A percentile compares a stretch with the other conserved stretches of the same genome.
These are phyloP conservation scores for Dendrobium catenatum DNA, from an alignment of 106 monocot genomes.

Conservation along the genomic window DNA sequence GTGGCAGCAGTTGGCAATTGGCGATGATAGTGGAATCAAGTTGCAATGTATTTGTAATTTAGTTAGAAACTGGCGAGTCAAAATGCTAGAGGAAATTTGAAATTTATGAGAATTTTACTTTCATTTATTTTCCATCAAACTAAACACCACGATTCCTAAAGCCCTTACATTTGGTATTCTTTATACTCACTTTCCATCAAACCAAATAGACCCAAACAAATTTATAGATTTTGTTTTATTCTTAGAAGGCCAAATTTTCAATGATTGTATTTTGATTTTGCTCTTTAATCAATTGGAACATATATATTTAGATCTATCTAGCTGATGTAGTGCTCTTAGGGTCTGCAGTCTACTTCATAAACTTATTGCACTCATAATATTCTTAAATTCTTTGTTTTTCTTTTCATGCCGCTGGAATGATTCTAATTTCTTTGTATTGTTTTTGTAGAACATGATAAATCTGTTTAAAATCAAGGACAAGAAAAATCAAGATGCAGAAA, in stretches of 20 bases:
- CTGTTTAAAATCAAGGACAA: constrained; percentile 74
- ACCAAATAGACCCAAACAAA: background rate
- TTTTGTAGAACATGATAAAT: constrained; percentile 46
- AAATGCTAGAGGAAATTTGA: too few species aligned
- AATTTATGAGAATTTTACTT: too few species aligned
- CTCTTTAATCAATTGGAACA: background rate
- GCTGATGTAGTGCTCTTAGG: background rate
- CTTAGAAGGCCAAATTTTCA: background rate
- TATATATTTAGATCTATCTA: background rate
- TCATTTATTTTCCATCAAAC: too few species aligned
- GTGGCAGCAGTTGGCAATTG: too few species aligned
- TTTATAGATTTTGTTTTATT: background rate
- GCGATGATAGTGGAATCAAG: too few species aligned
- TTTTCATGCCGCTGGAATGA: background rate
- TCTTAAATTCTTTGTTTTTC: background rate
- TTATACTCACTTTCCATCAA: too few species aligned
- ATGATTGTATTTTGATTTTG: background rate
- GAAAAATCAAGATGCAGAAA: constrained; percentile 47
- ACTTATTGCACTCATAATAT: background rate
- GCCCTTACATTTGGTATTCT: too few species aligned
- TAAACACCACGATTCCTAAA: too few species aligned
- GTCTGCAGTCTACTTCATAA: background rate
- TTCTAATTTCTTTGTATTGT: background rate
- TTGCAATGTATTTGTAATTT: too few species aligned
- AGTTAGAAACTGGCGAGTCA: too few species aligned